phyloP scores from a whole-genome alignment of 2,329 filamentous ascomycete genomes.

The Plectosphaerella cucumerina region DNA sequence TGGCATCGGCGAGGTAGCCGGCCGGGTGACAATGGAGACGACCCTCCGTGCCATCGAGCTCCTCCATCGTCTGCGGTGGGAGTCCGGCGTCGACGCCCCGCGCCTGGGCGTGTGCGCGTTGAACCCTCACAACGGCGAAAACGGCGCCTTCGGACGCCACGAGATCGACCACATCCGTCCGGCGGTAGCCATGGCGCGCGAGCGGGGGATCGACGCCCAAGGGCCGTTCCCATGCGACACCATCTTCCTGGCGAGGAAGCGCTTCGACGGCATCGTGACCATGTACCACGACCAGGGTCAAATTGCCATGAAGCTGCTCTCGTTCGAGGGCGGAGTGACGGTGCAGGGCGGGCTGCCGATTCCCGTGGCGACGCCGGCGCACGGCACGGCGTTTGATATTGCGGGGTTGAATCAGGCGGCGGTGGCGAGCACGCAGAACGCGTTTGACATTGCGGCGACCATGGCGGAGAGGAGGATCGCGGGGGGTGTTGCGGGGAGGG shows the following conservation, averaged over 20 bases:
- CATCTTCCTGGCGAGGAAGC: slow-evolving; percentile 24
- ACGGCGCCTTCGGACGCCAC: slow-evolving; percentile 24
- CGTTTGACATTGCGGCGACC: slow-evolving; percentile 24
- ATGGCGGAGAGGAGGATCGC: slow-evolving; percentile 18
- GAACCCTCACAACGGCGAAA: slow-evolving; percentile 29
- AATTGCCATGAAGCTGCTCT: slow-evolving; percentile 27
- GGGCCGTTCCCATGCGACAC: slow-evolving; percentile 28
- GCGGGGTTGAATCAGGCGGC: slow-evolving; percentile 21
- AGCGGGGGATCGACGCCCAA: slow-evolving; percentile 20
- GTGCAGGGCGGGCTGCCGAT: slow-evolving; percentile 27
- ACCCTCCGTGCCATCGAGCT: slow-evolving; percentile 21
- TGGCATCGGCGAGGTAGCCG: slow-evolving; percentile 22
- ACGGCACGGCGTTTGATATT: slow-evolving; percentile 1
- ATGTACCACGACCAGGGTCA: slow-evolving; percentile 33
- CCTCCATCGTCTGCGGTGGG: slow-evolving; percentile 21
- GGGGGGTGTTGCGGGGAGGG: neutral
- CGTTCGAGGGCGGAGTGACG: slow-evolving; percentile 28
- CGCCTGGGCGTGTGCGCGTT: slow-evolving; percentile 27
- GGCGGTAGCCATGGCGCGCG: slow-evolving; percentile 18
- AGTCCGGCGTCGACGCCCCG: slow-evolving; percentile 23
- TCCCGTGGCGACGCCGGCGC: slow-evolving; percentile 18
- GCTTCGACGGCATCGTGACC: slow-evolving; percentile 28
- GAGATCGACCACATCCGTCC: slow-evolving; percentile 26
- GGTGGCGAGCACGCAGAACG: slow-evolving; percentile 24
- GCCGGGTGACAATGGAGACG: slow-evolving; percentile 18